phyloP scores from a whole-genome alignment of 2,329 filamentous ascomycete species.

The Trichocomaceae sp. region DNA sequence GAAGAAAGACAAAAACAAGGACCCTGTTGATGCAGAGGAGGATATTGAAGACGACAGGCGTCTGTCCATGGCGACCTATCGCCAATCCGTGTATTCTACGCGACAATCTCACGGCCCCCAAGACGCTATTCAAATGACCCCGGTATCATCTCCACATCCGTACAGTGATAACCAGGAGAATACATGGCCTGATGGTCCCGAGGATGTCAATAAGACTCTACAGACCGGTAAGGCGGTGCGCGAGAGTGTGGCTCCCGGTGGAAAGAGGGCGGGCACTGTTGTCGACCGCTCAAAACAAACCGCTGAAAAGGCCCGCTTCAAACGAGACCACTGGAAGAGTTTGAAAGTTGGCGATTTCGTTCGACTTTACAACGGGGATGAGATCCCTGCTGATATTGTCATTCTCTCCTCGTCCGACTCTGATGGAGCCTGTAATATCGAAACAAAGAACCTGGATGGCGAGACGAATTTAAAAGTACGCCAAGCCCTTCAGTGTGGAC shows the following conservation, averaged over 20 bases:
- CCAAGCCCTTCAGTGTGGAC: constrained; percentile 79
- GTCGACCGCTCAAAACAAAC: constrained; percentile 64
- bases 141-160: constrained; percentile 74
- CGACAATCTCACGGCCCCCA: constrained; percentile 41
- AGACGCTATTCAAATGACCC: constrained; percentile 88
- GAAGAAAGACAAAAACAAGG: constrained; percentile 43
- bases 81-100: constrained; percentile 51
- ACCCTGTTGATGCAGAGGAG: constrained; percentile 23
- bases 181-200: constrained; percentile 33
- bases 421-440: constrained; percentile 92
- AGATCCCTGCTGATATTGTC: constrained; percentile 87
- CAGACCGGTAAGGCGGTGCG: constrained; percentile 27
- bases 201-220: constrained; percentile 23
- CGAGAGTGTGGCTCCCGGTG: constrained; percentile 22
- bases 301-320: constrained; percentile 72
- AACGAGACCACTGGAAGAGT: constrained; percentile 91
- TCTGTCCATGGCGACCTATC: constrained; percentile 54
- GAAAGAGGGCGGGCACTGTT: constrained; percentile 56
- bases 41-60: constrained; percentile 49
- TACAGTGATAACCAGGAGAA: constrained; percentile 38
- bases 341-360: constrained; percentile 94
- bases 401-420: constrained; percentile 88
- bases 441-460: constrained; percentile 96
- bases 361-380: constrained; percentile 91
- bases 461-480: constrained; percentile 97